Base-by-base conservation (phyloP, 2,329 filamentous ascomycete species). In the Hypomyces rosellus region DNA sequence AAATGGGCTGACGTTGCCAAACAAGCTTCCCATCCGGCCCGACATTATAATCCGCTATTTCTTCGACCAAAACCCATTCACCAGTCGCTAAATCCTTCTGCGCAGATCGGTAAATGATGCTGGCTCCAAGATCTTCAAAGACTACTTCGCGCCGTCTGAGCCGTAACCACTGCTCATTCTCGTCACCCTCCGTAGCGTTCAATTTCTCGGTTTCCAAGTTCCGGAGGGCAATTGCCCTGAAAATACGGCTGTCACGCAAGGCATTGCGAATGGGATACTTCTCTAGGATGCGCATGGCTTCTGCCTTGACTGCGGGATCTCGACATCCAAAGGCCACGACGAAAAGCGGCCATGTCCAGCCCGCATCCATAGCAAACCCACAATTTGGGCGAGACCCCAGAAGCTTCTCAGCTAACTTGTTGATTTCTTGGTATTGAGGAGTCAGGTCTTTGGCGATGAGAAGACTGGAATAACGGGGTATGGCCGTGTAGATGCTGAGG, bases 301-400 rank as follows among this genome's bases (percentile, higher is more conserved):
- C 68, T 5, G 66, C 64, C 12, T 70, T 62, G 4, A 75, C 66
- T 0, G 57, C 52, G 3, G 61, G 59, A 44, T 73, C 68, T 7
- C 70, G 65, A 42, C 70, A 74, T 6, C 65, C 68, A 57, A 71
- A 69, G 0, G 71, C 62, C 3, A 68, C 65, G 4, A 73, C 56
- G 20, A 73, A 70, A 4, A 75, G 59, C 0, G 71, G 70, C 70
- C 72, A 72, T 6, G 70, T 72, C 58, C 70, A 72, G 0, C 73
- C 73, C 2, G 70, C 67, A 51, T 75, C 72, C 69, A 75, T 71
- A 1, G 72, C 66, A 51, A 75, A 74, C 46, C 63, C 63, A n/a
- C 67, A 68, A 50, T 57, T 69, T 11, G 60, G 66, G 12, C 65
- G 63, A 11, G 61, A 59, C 22, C 56, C 54, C 20, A 75, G 64